Base-by-base conservation (phyloP, 2,329 filamentous ascomycete species). In the Cladophialophora bantiana region DNA sequence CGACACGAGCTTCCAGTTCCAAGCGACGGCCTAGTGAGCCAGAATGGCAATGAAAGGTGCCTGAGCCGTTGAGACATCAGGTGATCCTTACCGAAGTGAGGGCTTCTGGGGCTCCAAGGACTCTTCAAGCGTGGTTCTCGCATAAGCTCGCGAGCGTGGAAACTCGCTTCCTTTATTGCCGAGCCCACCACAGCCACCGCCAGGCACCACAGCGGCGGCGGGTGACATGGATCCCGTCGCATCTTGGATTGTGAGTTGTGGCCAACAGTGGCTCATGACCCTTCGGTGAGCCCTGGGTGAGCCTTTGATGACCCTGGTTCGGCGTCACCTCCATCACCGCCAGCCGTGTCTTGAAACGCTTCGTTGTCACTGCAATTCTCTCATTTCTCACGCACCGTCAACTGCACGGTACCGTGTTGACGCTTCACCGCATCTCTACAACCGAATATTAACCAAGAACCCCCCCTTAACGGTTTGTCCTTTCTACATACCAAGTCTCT, bases 1-100 rank as follows among this genome's bases (percentile, higher is more conserved):
- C 45, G 45, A 50, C 45, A 50, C 45, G n/a, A 50, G 45, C 18
- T 50, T 20, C n/a, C 18, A 26, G 45, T 20, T 50, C 18, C 45
- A n/a, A 20, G 38, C 42, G 3, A n/a, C 42, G 42, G n/a, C 42
- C n/a, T n/a, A n/a, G 7, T 26, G 10, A 13, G 26, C 45, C 45
- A 26, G 26, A 50, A 13, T 5, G 45, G 45, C 20, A 50, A 50
- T 50, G 45, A 50, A 20, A 26, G 20, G 45, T 26, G 45, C 45
- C 45, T 50, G 45, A 26, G 45, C 45, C 10, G 45, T 50, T 50
- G 45, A 50, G 26, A 50, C 45, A 50, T 50, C 45, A 50, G 45
- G 45, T 50, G 45, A 50, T 50, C 7, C 1, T 50, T 50, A 50
- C 45, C 45, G 45, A 50, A 26, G 26, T 26, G 26, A 26, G 26